Evolutionary conservation across 176 grass and related monocot species (phyloP).

Genomic region (Stipa capillata): DNA sequence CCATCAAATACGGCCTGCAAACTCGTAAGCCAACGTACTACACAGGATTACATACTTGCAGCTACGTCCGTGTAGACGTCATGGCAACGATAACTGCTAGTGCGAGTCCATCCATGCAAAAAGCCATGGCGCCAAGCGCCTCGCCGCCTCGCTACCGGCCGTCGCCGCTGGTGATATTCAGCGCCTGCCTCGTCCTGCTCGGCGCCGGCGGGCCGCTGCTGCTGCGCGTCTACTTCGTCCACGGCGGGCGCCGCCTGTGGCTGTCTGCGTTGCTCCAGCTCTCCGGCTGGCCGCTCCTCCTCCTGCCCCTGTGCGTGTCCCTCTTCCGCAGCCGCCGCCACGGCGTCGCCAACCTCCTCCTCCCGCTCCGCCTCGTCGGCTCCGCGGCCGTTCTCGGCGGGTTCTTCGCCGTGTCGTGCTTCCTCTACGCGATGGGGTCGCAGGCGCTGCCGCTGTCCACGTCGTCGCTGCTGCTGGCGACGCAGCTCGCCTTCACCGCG

Average conservation of each 20-base stretch:
- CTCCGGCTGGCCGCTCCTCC: too few species aligned
- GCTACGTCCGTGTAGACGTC: neutral
- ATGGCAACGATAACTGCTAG: slow-evolving; percentile 1
- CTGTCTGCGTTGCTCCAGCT: too few species aligned
- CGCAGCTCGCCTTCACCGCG: too few species aligned
- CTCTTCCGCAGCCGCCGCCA: neutral
- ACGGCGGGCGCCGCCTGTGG: too few species aligned
- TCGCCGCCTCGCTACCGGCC: too few species aligned
- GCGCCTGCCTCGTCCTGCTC: too few species aligned
- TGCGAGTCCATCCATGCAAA: slow-evolving; percentile 1
- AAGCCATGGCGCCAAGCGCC: neutral
- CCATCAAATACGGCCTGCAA: neutral
- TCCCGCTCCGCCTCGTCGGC: slow-evolving; percentile 7
- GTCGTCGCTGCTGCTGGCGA: too few species aligned
- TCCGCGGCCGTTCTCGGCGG: slow-evolving; percentile 18
- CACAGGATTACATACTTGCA: neutral
- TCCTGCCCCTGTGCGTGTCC: slow-evolving; percentile 4
- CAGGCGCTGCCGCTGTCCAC: too few species aligned
- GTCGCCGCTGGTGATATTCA: too few species aligned
- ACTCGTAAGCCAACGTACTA: neutral
- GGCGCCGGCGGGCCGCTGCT: too few species aligned
- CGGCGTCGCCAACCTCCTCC: neutral
- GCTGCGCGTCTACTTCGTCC: too few species aligned
- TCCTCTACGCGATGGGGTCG: slow-evolving; percentile 32
- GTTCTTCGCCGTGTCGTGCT: slow-evolving; percentile 35